These are phyloP conservation scores for Endoconidiophora polonica DNA, from an alignment of 2,329 filamentous ascomycete genomes.

Conservation along the genomic window DNA sequence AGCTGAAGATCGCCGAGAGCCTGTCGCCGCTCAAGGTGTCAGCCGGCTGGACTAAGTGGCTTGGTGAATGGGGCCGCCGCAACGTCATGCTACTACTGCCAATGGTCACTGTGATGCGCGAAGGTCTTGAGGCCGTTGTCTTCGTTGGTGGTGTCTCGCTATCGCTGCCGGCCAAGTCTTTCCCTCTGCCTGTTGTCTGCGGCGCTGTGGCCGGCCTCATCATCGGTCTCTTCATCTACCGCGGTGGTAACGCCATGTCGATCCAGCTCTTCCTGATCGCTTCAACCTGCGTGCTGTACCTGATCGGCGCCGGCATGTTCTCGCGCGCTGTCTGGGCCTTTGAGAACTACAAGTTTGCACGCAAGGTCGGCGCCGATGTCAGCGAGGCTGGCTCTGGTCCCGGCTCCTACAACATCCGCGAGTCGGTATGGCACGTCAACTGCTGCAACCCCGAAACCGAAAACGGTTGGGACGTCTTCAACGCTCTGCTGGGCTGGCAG, in stretches of 20 bases:
- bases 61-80: conserved; percentile 43
- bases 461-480: conserved; percentile 59
- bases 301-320: conserved; percentile 67
- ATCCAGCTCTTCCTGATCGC: conserved; percentile 57
- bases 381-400: conserved; percentile 37
- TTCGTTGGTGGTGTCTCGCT: conserved; percentile 64
- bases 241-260: conserved; percentile 19
- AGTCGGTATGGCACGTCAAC: conserved; percentile 71
- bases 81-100: conserved; percentile 65
- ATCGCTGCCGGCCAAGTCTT: conserved; percentile 47
- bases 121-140: conserved; percentile 64
- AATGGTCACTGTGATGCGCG: conserved; percentile 60
- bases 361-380: conserved; percentile 38
- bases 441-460: conserved; percentile 47
- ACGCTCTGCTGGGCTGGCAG: conserved; percentile 50
- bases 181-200: conserved; percentile 52
- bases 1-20: conserved; percentile 50
- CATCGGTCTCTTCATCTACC: conserved; percentile 54
- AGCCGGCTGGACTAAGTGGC: conserved; percentile 14
- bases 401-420: conserved; percentile 60
- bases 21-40: conserved; percentile 21
- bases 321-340: conserved; percentile 59
- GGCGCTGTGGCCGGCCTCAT: conserved; percentile 45
- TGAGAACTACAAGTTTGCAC: conserved; percentile 39
- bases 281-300: conserved; percentile 64